Conservation (phyloP, 306 rosid genomes). For the Trifolium repens region DNA sequence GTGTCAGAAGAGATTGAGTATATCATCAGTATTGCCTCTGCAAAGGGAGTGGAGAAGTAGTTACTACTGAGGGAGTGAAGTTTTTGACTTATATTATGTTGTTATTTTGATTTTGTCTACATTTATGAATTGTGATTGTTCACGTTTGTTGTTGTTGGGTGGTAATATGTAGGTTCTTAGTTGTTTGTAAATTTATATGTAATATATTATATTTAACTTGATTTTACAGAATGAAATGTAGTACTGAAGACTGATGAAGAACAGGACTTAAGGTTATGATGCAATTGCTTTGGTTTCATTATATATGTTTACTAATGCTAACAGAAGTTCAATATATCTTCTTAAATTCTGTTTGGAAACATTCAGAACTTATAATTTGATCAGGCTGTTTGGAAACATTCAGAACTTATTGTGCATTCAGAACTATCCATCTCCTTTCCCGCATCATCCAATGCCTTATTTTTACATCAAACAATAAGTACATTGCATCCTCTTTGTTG, state of each 20-base stretch:
- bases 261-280: background rate
- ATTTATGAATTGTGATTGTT: background rate
- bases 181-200: background rate
- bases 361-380: background rate
- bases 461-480: no score
- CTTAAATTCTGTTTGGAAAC: background rate
- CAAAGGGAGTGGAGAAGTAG: slow-evolving; percentile 46
- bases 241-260: background rate
- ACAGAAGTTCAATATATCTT: background rate
- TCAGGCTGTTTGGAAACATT: background rate
- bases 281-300: background rate
- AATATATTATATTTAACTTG: background rate
- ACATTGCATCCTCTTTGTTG: no score
- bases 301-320: background rate
- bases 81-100: slow-evolving; percentile 4
- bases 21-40: slow-evolving; percentile 62
- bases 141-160: background rate
- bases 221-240: background rate
- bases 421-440: no score
- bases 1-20: slow-evolving; percentile 75
- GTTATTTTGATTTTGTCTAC: slow-evolving; percentile 6
- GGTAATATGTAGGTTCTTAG: background rate
- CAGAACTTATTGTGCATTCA: background rate
- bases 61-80: background rate
- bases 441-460: no score